A percentile compares a stretch with the other conserved stretches of the same genome.
These are phyloP conservation scores for Stentor roeselii DNA, from an alignment of 73 alveolate genomes.

Conservation along the genomic window DNA sequence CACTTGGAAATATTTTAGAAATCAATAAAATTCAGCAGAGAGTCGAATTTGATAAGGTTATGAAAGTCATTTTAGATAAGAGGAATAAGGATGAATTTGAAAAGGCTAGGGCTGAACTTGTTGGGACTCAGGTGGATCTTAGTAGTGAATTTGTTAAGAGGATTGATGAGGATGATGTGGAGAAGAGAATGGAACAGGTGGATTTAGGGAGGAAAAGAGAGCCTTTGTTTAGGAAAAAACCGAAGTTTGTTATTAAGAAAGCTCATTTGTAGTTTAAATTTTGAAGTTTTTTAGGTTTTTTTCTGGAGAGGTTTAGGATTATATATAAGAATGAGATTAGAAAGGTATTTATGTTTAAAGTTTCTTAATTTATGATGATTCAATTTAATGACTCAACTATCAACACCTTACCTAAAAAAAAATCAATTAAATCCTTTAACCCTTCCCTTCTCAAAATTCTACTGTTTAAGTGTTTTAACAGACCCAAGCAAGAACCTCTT, in stretches of 20 bases:
- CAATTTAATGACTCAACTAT: no score
- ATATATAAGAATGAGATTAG: no score
- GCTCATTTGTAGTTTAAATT: no score
- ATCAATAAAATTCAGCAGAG: slow-evolving; percentile 83
- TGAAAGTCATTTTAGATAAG: slow-evolving; percentile 37
- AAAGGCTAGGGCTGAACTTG: neutral
- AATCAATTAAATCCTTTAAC: no score
- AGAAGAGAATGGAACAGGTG: no score
- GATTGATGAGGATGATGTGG: slow-evolving; percentile 29
- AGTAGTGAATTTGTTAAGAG: neutral
- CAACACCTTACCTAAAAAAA: no score
- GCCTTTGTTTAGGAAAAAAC: neutral
- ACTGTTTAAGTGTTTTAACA: neutral
- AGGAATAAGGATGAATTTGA: slow-evolving; percentile 24
- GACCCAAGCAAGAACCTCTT: slow-evolving; percentile 9
- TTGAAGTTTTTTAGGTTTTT: no score
- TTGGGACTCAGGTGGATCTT: neutral
- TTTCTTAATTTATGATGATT: no score
- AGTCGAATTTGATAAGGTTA: slow-evolving; percentile 75
- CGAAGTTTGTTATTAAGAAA: neutral
- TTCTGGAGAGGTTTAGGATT: no score
- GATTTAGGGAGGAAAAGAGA: neutral
- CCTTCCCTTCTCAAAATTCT: no score
- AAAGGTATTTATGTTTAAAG: no score
- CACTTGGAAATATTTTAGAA: slow-evolving; percentile 89